phyloP scores from a whole-genome alignment of 371 early-diverging fungal genomes.

The Dentiscutata heterogama region DNA sequence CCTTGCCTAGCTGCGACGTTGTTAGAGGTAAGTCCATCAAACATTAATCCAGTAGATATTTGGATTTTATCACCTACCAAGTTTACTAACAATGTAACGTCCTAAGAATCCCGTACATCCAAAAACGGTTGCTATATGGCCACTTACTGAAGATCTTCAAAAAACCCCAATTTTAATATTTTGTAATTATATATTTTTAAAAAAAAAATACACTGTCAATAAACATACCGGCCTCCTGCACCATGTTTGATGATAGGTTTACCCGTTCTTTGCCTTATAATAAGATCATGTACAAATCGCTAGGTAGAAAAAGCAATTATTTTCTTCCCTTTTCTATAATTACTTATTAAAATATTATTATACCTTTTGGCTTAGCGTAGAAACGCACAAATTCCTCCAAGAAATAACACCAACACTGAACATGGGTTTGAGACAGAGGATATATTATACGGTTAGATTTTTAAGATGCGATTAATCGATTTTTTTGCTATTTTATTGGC shows the following conservation, averaged over 20 bases:
- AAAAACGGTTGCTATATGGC: conserved; percentile 94
- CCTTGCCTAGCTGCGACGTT: conserved; percentile 70
- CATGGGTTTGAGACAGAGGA: too few species aligned
- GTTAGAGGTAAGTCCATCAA: neutral
- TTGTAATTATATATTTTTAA: too few species aligned
- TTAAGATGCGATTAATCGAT: too few species aligned
- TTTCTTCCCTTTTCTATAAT: too few species aligned
- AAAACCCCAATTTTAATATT: neutral
- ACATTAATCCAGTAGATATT: neutral
- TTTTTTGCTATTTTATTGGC: too few species aligned
- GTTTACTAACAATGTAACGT: conserved; percentile 91
- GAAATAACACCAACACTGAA: too few species aligned
- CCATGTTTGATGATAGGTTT: conserved; percentile 72
- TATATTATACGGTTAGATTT: too few species aligned
- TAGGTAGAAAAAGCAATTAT: conserved; percentile 46
- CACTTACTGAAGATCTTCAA: conserved; percentile 74
- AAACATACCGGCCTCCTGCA: conserved; percentile 70
- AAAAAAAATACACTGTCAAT: neutral
- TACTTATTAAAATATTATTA: too few species aligned
- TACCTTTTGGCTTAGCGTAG: too few species aligned
- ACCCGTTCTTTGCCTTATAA: conserved; percentile 69
- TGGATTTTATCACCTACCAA: conserved; percentile 65
- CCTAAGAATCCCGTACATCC: conserved; percentile 97
- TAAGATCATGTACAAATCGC: conserved; percentile 72
- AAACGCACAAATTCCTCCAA: too few species aligned